Conservation (phyloP, 331 rosid species). For the Cydonia oblonga region DNA sequence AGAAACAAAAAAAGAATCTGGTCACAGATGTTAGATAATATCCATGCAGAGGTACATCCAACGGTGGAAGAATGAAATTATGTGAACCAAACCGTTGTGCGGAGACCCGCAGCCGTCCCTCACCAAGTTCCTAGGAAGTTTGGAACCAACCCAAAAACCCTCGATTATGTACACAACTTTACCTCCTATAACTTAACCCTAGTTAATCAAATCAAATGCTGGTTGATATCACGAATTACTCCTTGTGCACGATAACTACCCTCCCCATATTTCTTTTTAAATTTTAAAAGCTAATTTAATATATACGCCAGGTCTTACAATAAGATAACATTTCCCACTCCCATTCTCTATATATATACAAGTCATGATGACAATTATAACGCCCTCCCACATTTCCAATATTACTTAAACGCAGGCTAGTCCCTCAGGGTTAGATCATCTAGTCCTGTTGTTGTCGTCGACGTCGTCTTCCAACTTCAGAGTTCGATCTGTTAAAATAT, state of each 20-base stretch:
- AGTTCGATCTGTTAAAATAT: not conserved
- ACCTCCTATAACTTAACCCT: conserved; percentile 18
- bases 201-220: not conserved
- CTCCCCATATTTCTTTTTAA: too few species aligned
- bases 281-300: too few species aligned
- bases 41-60: not conserved
- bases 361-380: not conserved
- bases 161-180: not conserved
- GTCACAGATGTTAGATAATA: conserved; percentile 4
- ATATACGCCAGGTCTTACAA: not conserved
- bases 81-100: conserved; percentile 10
- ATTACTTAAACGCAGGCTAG: not conserved
- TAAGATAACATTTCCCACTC: not conserved
- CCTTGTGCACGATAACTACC: too few species aligned
- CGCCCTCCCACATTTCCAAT: not conserved
- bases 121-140: conserved; percentile 32
- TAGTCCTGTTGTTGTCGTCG: not conserved
- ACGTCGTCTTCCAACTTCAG: not conserved
- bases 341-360: not conserved
- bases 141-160: conserved; percentile 5
- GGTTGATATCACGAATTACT: too few species aligned
- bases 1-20: not conserved
- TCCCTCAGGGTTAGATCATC: not conserved
- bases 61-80: conserved; percentile 11
- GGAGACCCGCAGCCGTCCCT: conserved; percentile 37